A percentile compares a stretch with the other conserved stretches of the same genome.
phyloP scores from a whole-genome alignment of 768 basidiomycete species.

The Boletus vermiculosoides region DNA sequence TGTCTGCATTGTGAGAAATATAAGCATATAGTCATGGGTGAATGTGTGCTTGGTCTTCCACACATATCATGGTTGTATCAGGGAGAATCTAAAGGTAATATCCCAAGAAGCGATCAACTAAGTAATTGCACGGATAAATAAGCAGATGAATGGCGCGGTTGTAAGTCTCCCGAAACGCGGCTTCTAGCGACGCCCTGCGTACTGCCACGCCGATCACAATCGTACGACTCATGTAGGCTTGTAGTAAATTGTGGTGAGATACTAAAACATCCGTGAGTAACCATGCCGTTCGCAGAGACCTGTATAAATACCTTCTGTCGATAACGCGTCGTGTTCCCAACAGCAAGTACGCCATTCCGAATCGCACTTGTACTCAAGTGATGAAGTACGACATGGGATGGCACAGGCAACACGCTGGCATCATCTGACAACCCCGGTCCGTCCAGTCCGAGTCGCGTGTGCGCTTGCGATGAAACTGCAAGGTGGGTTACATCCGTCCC shows the following conservation, averaged over 20 bases:
- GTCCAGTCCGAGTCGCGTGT: constrained; percentile 37
- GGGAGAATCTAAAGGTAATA: constrained; percentile 26
- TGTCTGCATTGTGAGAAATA: constrained; percentile 5
- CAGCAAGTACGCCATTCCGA: constrained; percentile 87
- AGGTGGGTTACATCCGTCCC: constrained; percentile 40
- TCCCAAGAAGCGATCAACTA: constrained; percentile 29
- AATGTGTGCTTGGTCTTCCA: constrained; percentile 19
- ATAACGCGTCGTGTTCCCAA: constrained; percentile 90
- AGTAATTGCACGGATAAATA: constrained; percentile 28
- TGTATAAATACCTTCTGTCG: constrained; percentile 68
- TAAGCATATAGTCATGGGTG: constrained; percentile 18
- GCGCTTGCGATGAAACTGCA: constrained; percentile 19
- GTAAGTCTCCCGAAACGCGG: constrained; percentile 12
- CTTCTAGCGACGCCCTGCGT: constrained; percentile 30
- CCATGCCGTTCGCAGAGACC: constrained; percentile 2
- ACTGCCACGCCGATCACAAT: constrained; percentile 12
- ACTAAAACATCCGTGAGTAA: constrained; percentile 44
- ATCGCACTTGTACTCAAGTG: constrained; percentile 96
- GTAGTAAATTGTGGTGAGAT: constrained; percentile 83
- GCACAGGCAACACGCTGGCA: constrained; percentile 86
- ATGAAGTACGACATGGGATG: constrained; percentile 90
- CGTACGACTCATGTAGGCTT: constrained; percentile 52
- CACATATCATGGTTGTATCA: constrained; percentile 21
- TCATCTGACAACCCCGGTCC: constrained; percentile 70
- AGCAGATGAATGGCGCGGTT: constrained; percentile 14